Evolutionary conservation across 768 basidiomycete genomes (phyloP).

Genomic region (Kwoniella botswanensis): DNA sequence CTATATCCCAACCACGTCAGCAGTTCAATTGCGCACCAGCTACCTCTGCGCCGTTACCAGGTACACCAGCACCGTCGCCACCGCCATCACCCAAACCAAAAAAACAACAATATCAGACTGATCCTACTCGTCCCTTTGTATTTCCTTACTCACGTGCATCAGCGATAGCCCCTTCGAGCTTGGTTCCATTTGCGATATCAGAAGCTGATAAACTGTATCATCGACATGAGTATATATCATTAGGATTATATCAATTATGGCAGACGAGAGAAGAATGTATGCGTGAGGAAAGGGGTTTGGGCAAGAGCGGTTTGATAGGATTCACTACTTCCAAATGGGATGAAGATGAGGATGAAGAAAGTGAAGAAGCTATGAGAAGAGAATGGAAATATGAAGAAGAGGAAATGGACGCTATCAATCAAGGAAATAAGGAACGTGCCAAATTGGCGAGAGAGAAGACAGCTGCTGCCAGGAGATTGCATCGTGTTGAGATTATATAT

Average conservation of each 20-base stretch:
- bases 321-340: slow-evolving; percentile 34
- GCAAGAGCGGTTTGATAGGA: slow-evolving; percentile 59
- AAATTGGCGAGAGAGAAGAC: slow-evolving; percentile 46
- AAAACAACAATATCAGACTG: slow-evolving; percentile 98
- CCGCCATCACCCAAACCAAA: slow-evolving; percentile 75
- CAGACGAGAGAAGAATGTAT: slow-evolving; percentile 93
- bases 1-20: slow-evolving; percentile 18
- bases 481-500: slow-evolving; percentile 90
- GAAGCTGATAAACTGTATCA: slow-evolving; percentile 91
- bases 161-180: slow-evolving; percentile 65
- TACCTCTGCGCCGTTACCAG: slow-evolving; percentile 60
- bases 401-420: slow-evolving; percentile 64
- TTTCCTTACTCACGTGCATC: slow-evolving; percentile 85
- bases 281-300: slow-evolving; percentile 87
- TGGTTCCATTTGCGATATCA: slow-evolving; percentile 94
- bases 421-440: slow-evolving; percentile 46
- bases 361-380: slow-evolving; percentile 50
- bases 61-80: slow-evolving; percentile 83
- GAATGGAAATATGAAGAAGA: slow-evolving; percentile 63
- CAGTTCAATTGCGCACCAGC: slow-evolving; percentile 9
- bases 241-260: slow-evolving; percentile 93
- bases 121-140: slow-evolving; percentile 88
- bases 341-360: slow-evolving; percentile 48
- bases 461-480: slow-evolving; percentile 74
- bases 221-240: slow-evolving; percentile 85